These are phyloP conservation scores for Rhizomucor pusillus DNA, from an alignment of 371 early-diverging fungal genomes.

Conservation along the genomic window DNA sequence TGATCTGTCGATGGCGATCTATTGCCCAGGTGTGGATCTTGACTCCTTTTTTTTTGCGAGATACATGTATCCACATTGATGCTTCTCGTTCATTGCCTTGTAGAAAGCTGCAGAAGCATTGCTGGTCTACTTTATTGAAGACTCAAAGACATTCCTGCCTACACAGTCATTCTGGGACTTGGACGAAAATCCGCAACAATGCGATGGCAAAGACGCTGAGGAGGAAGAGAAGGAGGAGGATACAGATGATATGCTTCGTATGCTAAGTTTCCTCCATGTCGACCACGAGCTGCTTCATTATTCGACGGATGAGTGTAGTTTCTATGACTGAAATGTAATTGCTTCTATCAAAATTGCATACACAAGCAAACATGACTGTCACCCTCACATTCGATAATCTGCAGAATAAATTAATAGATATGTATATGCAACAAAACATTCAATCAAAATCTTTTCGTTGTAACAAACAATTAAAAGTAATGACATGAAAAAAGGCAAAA, in stretches of 20 bases:
- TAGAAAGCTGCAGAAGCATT: conserved; percentile 3
- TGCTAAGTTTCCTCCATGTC: conserved; percentile 7
- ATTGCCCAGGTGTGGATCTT: conserved; percentile 15
- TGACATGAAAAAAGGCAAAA: neutral
- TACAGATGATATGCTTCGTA: conserved; percentile 5
- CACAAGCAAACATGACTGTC: too few species aligned
- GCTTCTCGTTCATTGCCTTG: neutral
- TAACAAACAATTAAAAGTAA: neutral
- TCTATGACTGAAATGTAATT: conserved; percentile 7
- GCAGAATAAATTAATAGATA: too few species aligned
- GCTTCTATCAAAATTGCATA: too few species aligned
- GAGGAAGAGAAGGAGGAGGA: conserved; percentile 10
- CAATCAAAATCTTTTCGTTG: neutral
- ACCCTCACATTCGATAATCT: too few species aligned
- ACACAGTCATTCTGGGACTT: too few species aligned
- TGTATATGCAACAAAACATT: too few species aligned
- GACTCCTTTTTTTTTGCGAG: neutral
- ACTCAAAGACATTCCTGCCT: too few species aligned
- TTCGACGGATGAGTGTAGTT: conserved; percentile 4
- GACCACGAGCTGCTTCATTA: conserved; percentile 16
- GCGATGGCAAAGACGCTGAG: neutral
- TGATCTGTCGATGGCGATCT: conserved; percentile 12
- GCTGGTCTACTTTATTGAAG: neutral
- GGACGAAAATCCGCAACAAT: too few species aligned
- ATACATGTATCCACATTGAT: too few species aligned